phyloP scores from a whole-genome alignment of 169 alveolate genomes.

The Toxoplasma gondii region DNA sequence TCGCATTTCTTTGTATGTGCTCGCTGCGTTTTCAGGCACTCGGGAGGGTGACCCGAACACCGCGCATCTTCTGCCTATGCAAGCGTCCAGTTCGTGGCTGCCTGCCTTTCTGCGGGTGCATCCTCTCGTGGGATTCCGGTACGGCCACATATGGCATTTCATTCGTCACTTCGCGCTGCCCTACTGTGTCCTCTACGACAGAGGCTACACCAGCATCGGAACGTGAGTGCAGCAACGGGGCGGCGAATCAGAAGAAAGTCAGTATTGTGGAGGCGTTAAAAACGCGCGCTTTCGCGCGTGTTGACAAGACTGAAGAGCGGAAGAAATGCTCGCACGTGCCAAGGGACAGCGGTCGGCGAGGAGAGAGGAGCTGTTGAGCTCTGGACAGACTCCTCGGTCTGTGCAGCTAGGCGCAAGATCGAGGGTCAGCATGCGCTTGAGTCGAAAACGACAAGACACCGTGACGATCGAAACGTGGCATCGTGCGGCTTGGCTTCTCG shows the following conservation, averaged over 20 bases:
- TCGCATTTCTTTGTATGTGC: neutral
- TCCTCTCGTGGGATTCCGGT: conserved; percentile 43
- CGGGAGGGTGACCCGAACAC: conserved; percentile 55
- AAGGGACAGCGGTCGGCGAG: no score
- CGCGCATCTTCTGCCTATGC: neutral
- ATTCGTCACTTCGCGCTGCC: conserved; percentile 29
- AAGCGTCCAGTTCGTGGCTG: conserved; percentile 48
- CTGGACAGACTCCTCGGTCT: no score
- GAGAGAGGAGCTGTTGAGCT: no score
- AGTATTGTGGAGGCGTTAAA: no score
- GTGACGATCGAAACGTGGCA: no score
- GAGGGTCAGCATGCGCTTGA: no score
- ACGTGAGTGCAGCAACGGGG: neutral
- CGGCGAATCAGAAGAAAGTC: neutral
- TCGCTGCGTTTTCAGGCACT: conserved; percentile 39
- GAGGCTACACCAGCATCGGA: conserved; percentile 64
- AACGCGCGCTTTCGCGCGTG: no score
- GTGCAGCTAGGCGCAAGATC: no score
- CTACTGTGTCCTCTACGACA: conserved; percentile 52
- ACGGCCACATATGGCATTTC: conserved; percentile 54
- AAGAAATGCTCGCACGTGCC: no score
- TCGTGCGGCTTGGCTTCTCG: no score
- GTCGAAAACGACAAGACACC: no score
- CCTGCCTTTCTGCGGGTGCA: conserved; percentile 64
- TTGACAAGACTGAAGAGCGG: no score